phyloP scores from a whole-genome alignment of 257 asterid species.

The Scutellaria minor region DNA sequence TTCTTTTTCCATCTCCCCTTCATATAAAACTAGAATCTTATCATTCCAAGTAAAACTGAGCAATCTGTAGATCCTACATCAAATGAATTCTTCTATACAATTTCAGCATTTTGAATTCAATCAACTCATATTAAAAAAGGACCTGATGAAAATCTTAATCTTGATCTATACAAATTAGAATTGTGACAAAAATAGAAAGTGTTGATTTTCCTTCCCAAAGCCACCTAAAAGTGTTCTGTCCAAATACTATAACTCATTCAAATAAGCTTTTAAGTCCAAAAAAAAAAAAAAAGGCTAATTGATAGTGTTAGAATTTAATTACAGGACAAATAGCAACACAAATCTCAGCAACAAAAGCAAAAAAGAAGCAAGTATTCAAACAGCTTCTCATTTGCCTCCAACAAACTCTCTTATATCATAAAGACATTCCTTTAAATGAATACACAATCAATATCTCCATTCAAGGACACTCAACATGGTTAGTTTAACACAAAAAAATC shows the following conservation, averaged over 20 bases:
- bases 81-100: background rate
- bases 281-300: too few species aligned
- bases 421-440: background rate
- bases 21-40: background rate
- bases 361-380: conserved; percentile 17
- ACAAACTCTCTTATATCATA: background rate
- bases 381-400: background rate
- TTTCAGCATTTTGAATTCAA: background rate
- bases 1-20: background rate
- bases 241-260: too few species aligned
- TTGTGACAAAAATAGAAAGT: too few species aligned
- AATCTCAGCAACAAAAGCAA: conserved; percentile 19
- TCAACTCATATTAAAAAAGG: background rate
- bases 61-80: background rate
- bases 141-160: background rate
- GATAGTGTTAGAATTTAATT: background rate
- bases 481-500: background rate
- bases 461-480: background rate
- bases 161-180: too few species aligned
- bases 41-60: conserved; percentile 2
- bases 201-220: too few species aligned
- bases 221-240: too few species aligned
- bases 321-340: background rate
- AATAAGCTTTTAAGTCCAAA: too few species aligned
- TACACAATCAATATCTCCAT: background rate